Evolutionary conservation across 2,329 filamentous ascomycete genomes (phyloP).

Genomic region (Cadophora sp.): DNA sequence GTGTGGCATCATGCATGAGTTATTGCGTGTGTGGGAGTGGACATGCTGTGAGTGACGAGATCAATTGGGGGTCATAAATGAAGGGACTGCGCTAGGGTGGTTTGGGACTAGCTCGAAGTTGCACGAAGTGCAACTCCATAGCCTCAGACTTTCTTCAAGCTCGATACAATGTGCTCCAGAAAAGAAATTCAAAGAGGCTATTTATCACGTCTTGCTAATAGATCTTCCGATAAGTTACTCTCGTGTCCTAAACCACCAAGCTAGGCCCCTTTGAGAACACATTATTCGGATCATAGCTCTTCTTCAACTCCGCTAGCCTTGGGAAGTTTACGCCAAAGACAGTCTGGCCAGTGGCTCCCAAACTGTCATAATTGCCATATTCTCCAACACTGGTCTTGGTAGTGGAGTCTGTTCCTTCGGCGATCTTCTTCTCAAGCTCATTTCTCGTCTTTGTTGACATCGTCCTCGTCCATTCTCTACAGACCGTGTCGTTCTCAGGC

Average conservation of each 20-base stretch:
- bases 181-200: not conserved
- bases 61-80: not conserved
- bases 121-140: too few relatives aligned
- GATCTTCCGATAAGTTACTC: too few relatives aligned
- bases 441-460: slow-evolving; percentile 28
- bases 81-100: not conserved
- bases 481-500: slow-evolving; percentile 24
- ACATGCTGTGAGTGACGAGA: not conserved
- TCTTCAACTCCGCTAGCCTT: slow-evolving; percentile 51
- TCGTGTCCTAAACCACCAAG: slow-evolving; percentile 10
- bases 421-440: slow-evolving; percentile 25
- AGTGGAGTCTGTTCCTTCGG: slow-evolving; percentile 17
- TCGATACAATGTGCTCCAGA: not conserved
- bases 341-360: slow-evolving; percentile 25
- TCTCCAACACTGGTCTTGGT: slow-evolving; percentile 27
- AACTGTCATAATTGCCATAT: slow-evolving; percentile 35
- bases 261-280: slow-evolving; percentile 47
- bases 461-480: slow-evolving; percentile 33
- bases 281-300: slow-evolving; percentile 53
- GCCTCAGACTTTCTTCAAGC: not conserved
- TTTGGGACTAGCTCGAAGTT: not conserved
- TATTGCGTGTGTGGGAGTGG: not conserved
- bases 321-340: slow-evolving; percentile 53
- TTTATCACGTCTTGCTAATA: too few relatives aligned
- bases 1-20: not conserved